Conservation (phyloP, 106 monocot species). For the Agapanthus africanus region DNA sequence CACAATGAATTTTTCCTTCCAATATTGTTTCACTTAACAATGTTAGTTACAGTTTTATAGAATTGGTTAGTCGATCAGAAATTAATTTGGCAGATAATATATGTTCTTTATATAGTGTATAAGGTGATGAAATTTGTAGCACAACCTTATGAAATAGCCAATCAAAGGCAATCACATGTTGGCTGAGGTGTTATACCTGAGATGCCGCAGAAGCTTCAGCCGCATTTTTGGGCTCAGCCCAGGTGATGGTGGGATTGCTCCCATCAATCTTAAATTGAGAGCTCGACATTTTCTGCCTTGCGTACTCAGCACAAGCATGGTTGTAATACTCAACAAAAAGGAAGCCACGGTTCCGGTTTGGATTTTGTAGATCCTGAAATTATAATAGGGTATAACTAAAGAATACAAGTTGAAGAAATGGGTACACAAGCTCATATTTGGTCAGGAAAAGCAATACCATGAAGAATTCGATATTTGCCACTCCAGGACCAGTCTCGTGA, state of each 20-base stretch:
- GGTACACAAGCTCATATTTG: background rate
- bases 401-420: background rate
- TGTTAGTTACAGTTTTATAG: too few relatives aligned
- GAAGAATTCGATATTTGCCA: slow-evolving; percentile 52
- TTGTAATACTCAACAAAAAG: slow-evolving; percentile 93
- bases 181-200: slow-evolving; percentile 65
- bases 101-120: too few relatives aligned
- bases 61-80: too few relatives aligned
- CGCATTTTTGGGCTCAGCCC: slow-evolving; percentile 77
- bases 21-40: too few relatives aligned
- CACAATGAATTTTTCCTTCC: too few relatives aligned
- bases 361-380: slow-evolving; percentile 63
- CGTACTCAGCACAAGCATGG: slow-evolving; percentile 91
- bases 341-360: slow-evolving; percentile 71
- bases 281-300: slow-evolving; percentile 69
- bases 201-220: slow-evolving; percentile 45
- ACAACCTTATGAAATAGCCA: too few relatives aligned
- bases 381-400: background rate
- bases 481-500: slow-evolving; percentile 63
- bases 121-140: too few relatives aligned
- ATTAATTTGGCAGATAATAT: too few relatives aligned
- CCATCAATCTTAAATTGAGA: slow-evolving; percentile 74
- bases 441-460: slow-evolving; percentile 32
- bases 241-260: slow-evolving; percentile 84
- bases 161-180: too few relatives aligned